Percentiles rank a stretch among this genome's conserved stretches.
Evolutionary conservation across 2,329 filamentous ascomycete species (phyloP).

Genomic region (Paramyrothecium roridum): DNA sequence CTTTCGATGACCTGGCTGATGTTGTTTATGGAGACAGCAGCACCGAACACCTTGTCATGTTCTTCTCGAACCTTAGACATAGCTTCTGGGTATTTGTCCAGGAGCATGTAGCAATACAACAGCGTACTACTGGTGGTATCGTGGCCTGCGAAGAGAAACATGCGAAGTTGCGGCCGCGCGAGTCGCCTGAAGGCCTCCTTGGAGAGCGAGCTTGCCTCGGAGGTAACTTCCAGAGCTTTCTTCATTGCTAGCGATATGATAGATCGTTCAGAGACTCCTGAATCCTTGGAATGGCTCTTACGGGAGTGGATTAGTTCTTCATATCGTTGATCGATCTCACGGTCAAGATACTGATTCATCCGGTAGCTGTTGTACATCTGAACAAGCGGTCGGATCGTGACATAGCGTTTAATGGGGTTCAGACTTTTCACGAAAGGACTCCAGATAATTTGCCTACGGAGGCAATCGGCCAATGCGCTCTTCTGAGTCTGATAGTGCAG

Average conservation of each 20-base stretch:
- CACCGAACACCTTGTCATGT: neutral
- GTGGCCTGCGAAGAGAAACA: slow-evolving; percentile 1
- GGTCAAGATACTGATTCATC: neutral
- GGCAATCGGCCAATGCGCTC: neutral
- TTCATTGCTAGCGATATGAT: neutral
- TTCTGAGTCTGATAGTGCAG: neutral
- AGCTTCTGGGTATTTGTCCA: neutral
- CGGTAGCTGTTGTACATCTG: slow-evolving; percentile 2
- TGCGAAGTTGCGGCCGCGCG: neutral
- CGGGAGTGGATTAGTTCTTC: neutral
- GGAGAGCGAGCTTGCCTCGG: neutral
- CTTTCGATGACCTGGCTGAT: neutral
- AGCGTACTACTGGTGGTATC: slow-evolving; percentile 1
- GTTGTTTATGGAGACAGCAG: neutral
- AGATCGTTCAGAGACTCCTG: neutral
- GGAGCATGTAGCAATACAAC: neutral
- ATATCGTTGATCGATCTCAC: neutral
- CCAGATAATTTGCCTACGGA: neutral
- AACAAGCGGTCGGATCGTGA: neutral
- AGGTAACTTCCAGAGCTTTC: neutral
- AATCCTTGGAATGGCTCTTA: neutral
- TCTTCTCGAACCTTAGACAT: neutral
- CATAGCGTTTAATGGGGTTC: neutral
- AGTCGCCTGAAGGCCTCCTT: neutral
- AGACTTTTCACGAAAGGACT: neutral